Evolutionary conservation across 176 grass and related monocot species (phyloP), one percentile per base, ranked within the genome.

Genomic region (Lolium multiflorum): DNA sequence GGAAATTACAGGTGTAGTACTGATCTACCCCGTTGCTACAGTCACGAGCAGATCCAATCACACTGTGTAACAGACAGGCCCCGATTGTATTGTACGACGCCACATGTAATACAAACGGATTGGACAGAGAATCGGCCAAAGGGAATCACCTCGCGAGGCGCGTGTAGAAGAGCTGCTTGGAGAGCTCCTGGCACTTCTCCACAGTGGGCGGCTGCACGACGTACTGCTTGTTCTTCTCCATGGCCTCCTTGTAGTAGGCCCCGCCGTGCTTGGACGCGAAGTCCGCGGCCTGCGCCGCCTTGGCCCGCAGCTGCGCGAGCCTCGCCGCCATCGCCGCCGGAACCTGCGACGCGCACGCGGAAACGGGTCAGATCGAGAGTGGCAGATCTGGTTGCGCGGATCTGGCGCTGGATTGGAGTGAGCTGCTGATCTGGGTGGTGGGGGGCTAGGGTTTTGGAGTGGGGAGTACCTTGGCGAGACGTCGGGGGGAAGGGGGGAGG

Each of bases 211-310:
- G 93, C 83, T 95, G 83, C 75, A 87, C 91, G 73, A 98, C 85
- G 44, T 95, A 81, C 56, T 94, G 90, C 84, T 92, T 95, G 90
- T 98, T 98, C 81, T 94, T 98, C 91, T 95, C 96, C 89, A 98
- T 84, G 20, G 85, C 39, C 84, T 95, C 89, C 80, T 98, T 95
- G 87, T 95, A 94, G 80, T 92, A 95, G 10, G 69, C 51, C 38
- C 85, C 55, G 0, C 91, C 93, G 65, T 90, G 83, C 86, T 92
- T 95, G 15, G 90, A 44, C 15, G 89, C 78, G 56, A 95, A 71
- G 22, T 98, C 89, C 52, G 91, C 91, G 22, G 84, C 86, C 79
- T 89, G 93, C 14, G 83, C 85, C 77, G 86, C 91, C 85, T 95
- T 90, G 8, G 87, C 51, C 46, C 85, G 82, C 56, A 98, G 90